Conservation (phyloP, 305 asterid genomes). For the Solanum hybrid region DNA sequence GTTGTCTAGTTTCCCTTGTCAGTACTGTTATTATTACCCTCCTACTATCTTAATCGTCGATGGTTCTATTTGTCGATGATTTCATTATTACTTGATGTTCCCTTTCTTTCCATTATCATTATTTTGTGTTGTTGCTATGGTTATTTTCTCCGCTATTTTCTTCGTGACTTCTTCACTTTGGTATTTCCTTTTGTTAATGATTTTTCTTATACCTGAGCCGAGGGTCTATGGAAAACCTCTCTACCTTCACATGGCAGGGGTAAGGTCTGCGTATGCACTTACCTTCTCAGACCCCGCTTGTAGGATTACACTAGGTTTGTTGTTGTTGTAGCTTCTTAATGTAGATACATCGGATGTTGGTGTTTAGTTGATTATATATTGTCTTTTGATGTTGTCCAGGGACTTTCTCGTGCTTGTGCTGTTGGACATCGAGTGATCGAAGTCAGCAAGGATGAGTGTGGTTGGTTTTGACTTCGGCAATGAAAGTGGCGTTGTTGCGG, state of each 20-base stretch:
- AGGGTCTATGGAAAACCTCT: neutral
- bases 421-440: neutral
- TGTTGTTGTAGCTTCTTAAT: neutral
- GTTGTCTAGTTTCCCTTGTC: neutral
- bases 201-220: neutral
- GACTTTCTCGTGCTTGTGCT: neutral
- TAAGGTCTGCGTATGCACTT: neutral
- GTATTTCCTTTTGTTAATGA: neutral
- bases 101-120: neutral
- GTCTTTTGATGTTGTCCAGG: neutral
- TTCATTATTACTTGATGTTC: neutral
- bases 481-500: slow-evolving; percentile 82
- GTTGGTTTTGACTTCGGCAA: slow-evolving; percentile 97
- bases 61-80: neutral
- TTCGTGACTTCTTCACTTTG: neutral
- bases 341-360: neutral
- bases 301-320: neutral
- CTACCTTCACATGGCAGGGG: neutral
- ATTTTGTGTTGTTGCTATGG: neutral
- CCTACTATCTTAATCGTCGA: neutral
- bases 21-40: neutral
- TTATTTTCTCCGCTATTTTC: neutral
- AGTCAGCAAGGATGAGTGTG: slow-evolving; percentile 66
- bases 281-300: neutral
- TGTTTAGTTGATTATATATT: neutral